phyloP scores from a whole-genome alignment of 1,284 basidiomycete genomes.

The Heterobasidion annosum region DNA sequence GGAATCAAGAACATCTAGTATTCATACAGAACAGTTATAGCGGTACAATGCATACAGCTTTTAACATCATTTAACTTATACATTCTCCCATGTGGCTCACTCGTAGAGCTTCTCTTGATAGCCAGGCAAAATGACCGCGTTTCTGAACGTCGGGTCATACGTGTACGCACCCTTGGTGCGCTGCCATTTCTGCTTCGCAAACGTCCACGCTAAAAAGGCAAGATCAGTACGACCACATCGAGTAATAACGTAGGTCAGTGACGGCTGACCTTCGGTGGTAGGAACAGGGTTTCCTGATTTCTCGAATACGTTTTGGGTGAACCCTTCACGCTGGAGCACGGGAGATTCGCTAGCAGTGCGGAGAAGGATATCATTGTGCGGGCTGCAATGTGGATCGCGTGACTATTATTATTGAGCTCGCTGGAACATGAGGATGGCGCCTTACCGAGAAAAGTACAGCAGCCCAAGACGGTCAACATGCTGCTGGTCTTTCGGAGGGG shows the following conservation, averaged over 20 bases:
- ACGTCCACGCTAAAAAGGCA: constrained; percentile 28
- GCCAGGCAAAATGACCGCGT: constrained; percentile 31
- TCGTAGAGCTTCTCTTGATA: constrained; percentile 30
- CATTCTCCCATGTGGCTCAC: background rate
- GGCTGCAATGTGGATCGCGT: constrained; percentile 16
- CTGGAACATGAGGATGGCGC: background rate
- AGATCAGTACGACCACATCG: background rate
- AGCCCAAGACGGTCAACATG: constrained; percentile 43
- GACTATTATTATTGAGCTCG: no score
- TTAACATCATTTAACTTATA: no score
- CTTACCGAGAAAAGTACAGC: constrained; percentile 39
- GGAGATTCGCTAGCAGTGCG: constrained; percentile 30
- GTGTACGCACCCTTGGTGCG: constrained; percentile 22
- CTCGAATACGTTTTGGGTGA: constrained; percentile 42
- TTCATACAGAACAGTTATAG: no score
- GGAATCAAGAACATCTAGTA: no score
- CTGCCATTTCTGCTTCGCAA: constrained; percentile 40
- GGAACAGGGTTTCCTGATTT: constrained; percentile 31
- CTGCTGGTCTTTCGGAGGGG: constrained; percentile 44
- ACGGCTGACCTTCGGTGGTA: constrained; percentile 30
- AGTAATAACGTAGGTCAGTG: background rate
- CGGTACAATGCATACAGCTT: no score
- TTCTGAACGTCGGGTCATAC: constrained; percentile 19
- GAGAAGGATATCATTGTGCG: constrained; percentile 36
- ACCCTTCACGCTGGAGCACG: constrained; percentile 36